A percentile compares a stretch with the other conserved stretches of the same genome.
Evolutionary conservation across 495 filamentous ascomycete species (phyloP).

Genomic region (Penicillium pancosmium): DNA sequence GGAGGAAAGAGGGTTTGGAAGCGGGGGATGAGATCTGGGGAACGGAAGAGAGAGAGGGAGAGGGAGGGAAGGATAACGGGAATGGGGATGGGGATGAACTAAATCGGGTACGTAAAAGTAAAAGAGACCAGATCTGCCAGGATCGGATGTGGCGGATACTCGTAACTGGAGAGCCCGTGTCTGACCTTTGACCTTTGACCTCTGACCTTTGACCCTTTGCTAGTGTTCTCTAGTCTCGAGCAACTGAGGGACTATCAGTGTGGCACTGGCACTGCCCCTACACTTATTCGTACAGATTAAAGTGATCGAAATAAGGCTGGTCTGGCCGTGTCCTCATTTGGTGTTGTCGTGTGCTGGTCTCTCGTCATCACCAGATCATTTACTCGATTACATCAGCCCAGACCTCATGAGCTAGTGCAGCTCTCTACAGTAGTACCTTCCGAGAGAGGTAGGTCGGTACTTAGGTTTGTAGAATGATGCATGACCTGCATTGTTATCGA

Average conservation of each 20-base stretch:
- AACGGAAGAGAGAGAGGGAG: conserved; percentile 11
- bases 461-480: not conserved
- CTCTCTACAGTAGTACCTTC: not conserved
- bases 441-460: not conserved
- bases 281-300: not conserved
- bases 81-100: conserved; percentile 16
- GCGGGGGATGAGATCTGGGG: conserved; percentile 23
- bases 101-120: conserved; percentile 14
- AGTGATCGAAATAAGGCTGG: not conserved
- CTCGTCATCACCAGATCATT: conserved; percentile 18
- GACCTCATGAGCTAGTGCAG: not conserved
- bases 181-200: too few relatives aligned
- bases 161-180: not conserved
- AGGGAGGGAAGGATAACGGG: conserved; percentile 20
- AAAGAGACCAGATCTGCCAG: conserved; percentile 10
- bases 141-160: conserved; percentile 28
- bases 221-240: too few relatives aligned
- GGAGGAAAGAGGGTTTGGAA: conserved; percentile 6
- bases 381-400: conserved; percentile 16
- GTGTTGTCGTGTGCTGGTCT: conserved; percentile 15
- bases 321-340: not conserved
- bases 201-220: too few relatives aligned
- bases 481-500: conserved; percentile 1
- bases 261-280: too few relatives aligned
- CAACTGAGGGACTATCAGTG: too few relatives aligned